phyloP scores from a whole-genome alignment of 2,329 filamentous ascomycete genomes.

The Diplodia mutila region DNA sequence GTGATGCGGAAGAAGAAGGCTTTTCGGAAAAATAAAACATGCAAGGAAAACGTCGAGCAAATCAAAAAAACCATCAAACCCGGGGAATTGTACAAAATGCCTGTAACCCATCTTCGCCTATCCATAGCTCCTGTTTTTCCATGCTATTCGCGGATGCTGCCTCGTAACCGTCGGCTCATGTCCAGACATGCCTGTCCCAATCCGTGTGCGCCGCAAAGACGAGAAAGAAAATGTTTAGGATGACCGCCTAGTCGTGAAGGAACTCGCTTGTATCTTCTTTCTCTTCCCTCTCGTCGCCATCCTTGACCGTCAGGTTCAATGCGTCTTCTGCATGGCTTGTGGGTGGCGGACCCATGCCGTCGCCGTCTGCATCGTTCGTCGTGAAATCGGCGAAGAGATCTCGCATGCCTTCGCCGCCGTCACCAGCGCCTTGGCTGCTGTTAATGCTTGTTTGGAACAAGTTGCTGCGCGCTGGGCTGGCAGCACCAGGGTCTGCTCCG shows the following conservation, averaged over 20 bases:
- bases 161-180: neutral
- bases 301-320: constrained; percentile 41
- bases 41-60: constrained; percentile 1
- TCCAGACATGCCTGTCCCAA: constrained; percentile 1
- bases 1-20: neutral
- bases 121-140: constrained; percentile 16
- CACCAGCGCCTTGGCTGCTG: constrained; percentile 34
- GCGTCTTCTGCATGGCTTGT: constrained; percentile 43
- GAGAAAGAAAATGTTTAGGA: neutral
- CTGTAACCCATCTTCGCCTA: constrained; percentile 7
- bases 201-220: constrained; percentile 22
- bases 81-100: constrained; percentile 15
- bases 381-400: constrained; percentile 27
- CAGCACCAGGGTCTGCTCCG: constrained; percentile 29
- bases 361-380: constrained; percentile 23
- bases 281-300: constrained; percentile 28
- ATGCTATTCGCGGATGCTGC: neutral
- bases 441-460: constrained; percentile 42
- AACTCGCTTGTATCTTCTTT: constrained; percentile 19
- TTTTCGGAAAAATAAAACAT: neutral
- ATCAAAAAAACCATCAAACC: constrained; percentile 22
- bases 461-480: constrained; percentile 40
- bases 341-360: constrained; percentile 19
- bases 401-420: constrained; percentile 3
- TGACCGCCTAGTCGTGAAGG: constrained; percentile 11